Evolutionary conservation across 192 early-diverging fungal species (phyloP).

Genomic region (Piromyces finnis): DNA sequence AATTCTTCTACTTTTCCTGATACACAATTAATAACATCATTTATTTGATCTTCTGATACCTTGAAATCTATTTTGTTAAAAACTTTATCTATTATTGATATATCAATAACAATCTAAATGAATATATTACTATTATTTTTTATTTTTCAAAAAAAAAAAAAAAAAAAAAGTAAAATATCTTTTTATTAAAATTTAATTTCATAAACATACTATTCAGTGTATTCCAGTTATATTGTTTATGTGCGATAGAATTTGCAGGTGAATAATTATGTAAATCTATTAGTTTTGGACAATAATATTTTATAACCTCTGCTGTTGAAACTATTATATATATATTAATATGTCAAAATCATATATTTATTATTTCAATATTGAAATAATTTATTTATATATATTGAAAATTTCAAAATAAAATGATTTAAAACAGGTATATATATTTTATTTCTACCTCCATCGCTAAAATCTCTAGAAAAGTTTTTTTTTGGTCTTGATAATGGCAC

Average conservation of each 20-base stretch:
- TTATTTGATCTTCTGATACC: neutral
- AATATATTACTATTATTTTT: too few relatives aligned
- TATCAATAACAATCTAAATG: too few relatives aligned
- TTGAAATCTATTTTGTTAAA: neutral
- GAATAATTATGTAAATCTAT: neutral
- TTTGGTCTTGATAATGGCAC: neutral
- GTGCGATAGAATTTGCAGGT: neutral
- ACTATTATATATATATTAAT: neutral
- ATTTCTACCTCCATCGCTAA: neutral
- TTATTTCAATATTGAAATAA: neutral
- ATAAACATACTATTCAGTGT: neutral
- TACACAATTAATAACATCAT: neutral
- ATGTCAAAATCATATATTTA: neutral
- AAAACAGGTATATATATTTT: too few relatives aligned
- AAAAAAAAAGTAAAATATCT: too few relatives aligned
- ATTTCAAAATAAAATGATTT: too few relatives aligned
- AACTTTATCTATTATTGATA: neutral
- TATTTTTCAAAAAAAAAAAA: too few relatives aligned
- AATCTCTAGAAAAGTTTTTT: neutral
- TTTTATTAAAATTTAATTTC: too few relatives aligned
- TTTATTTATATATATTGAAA: too few relatives aligned
- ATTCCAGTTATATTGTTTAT: neutral
- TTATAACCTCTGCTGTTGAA: neutral
- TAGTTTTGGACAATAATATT: neutral
- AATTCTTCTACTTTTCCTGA: neutral